These are phyloP conservation scores for Annulohypoxylon bovei DNA, from an alignment of 495 filamentous ascomycete species.

Conservation along the genomic window DNA sequence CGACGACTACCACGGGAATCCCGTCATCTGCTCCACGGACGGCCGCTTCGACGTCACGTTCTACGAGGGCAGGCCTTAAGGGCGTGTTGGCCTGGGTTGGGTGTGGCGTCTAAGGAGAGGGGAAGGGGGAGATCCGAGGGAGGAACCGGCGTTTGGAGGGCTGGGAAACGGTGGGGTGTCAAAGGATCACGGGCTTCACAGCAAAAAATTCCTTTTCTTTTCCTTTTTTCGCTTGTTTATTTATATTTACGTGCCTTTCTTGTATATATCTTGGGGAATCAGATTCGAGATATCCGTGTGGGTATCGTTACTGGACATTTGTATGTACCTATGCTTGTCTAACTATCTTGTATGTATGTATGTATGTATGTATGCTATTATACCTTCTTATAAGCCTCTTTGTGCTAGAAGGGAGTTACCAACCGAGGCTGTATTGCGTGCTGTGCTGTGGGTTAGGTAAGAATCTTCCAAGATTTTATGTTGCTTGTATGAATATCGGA, in stretches of 20 bases:
- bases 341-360: neutral
- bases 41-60: conserved; percentile 37
- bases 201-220: neutral
- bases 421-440: neutral
- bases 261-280: neutral
- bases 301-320: no score
- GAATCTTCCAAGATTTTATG: no score
- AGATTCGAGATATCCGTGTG: neutral
- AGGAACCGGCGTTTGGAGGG: neutral
- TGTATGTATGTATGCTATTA: neutral
- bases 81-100: neutral
- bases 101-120: neutral
- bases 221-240: neutral
- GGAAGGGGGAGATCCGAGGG: neutral
- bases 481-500: no score
- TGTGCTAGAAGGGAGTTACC: neutral
- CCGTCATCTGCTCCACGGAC: conserved; percentile 41
- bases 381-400: neutral
- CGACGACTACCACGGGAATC: conserved; percentile 43
- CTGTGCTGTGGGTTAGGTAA: no score
- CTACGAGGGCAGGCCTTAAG: conserved; percentile 18
- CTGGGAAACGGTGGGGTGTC: neutral
- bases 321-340: neutral
- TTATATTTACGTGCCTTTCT: neutral
- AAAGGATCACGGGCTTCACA: neutral